Evolutionary conservation across 495 filamentous ascomycete species (phyloP).

Genomic region (Daldinia concentrica): DNA sequence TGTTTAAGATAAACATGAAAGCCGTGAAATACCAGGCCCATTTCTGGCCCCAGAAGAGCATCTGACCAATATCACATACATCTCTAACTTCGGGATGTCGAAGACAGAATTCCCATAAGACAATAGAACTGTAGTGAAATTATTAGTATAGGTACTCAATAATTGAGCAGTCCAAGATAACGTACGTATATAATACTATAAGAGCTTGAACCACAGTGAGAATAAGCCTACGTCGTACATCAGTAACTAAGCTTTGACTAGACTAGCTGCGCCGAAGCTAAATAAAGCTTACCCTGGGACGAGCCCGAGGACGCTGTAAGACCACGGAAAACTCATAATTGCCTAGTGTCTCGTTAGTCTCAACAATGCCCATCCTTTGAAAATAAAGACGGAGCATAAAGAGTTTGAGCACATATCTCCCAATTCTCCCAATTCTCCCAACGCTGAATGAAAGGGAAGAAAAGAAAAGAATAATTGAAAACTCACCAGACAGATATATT

Average conservation of each 20-base stretch:
- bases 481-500: conserved; percentile 82
- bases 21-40: conserved; percentile 87
- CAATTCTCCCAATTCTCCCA: no score
- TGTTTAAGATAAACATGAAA: conserved; percentile 89
- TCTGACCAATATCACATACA: conserved; percentile 90
- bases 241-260: conserved; percentile 19
- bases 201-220: conserved; percentile 78
- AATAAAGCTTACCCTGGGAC: conserved; percentile 71
- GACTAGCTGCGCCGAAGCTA: conserved; percentile 11
- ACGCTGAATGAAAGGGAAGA: no score
- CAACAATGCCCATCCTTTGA: background rate
- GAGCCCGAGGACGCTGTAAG: conserved; percentile 84
- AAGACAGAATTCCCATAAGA: conserved; percentile 86
- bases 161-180: background rate
- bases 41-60: conserved; percentile 81
- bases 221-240: conserved; percentile 62
- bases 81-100: conserved; percentile 87
- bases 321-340: conserved; percentile 94
- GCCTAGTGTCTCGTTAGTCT: conserved; percentile 55
- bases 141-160: conserved; percentile 4
- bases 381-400: background rate
- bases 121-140: conserved; percentile 61
- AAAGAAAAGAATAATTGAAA: background rate
- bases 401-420: background rate
- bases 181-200: conserved; percentile 78